Evolutionary conservation across 495 filamentous ascomycete species (phyloP).

Genomic region (Penicillium samsonianum): DNA sequence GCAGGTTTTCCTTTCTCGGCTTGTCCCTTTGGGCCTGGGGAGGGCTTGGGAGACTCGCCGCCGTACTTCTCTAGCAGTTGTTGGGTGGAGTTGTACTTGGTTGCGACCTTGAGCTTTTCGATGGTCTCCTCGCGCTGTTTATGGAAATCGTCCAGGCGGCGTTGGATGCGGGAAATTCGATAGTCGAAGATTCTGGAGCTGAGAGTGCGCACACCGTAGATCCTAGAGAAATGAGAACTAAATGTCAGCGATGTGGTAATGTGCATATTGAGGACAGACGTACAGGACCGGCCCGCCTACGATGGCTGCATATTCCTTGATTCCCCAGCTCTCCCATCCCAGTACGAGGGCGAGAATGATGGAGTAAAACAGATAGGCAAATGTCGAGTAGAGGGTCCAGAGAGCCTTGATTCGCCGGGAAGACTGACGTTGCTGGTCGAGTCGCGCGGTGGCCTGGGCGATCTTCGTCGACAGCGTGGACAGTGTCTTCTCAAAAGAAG

Average conservation of each 20-base stretch:
- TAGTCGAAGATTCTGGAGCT: constrained; percentile 75
- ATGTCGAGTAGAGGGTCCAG: constrained; percentile 84
- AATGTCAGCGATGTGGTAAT: neutral
- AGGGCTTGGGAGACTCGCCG: constrained; percentile 55
- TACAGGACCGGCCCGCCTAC: constrained; percentile 79
- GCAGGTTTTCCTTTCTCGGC: constrained; percentile 26
- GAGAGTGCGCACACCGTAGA: constrained; percentile 63
- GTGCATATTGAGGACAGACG: constrained; percentile 19
- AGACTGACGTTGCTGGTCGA: constrained; percentile 69
- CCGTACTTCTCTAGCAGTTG: constrained; percentile 94
- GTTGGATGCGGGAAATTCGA: constrained; percentile 67
- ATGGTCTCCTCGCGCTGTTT: constrained; percentile 82
- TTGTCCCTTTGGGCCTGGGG: constrained; percentile 37
- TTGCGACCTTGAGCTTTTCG: constrained; percentile 89
- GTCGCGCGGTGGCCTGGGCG: constrained; percentile 63
- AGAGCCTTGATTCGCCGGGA: constrained; percentile 79
- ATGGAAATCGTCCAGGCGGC: constrained; percentile 70
- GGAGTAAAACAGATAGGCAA: constrained; percentile 83
- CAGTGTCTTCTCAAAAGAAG: constrained; percentile 88
- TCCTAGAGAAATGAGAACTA: constrained; percentile 41
- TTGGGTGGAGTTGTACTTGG: constrained; percentile 92
- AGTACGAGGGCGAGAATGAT: constrained; percentile 80
- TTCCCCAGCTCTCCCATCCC: constrained; percentile 78
- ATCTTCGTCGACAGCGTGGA: constrained; percentile 81
- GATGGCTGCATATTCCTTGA: constrained; percentile 73